Evolutionary conservation across 208 protist genomes (phyloP).

Genomic region (Leishmania lainsoni): DNA sequence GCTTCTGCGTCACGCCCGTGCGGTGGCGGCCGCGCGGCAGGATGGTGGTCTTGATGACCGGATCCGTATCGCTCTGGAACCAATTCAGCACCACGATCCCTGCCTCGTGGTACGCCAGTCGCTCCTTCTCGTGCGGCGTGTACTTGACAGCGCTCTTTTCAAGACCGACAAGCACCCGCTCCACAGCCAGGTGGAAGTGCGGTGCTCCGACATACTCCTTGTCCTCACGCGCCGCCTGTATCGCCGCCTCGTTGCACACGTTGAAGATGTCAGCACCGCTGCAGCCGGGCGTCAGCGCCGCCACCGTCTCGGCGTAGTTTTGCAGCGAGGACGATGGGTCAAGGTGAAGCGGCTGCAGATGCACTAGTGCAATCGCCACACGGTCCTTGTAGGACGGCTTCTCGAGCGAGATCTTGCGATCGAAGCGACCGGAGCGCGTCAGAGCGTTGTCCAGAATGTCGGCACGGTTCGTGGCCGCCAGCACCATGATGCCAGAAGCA

Average conservation of each 20-base stretch:
- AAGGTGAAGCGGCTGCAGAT: conserved; percentile 88
- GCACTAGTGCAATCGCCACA: conserved; percentile 93
- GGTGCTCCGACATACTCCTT: conserved; percentile 63
- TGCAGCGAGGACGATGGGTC: conserved; percentile 40
- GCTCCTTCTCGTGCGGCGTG: conserved; percentile 72
- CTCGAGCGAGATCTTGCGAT: conserved; percentile 92
- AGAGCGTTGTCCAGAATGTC: conserved; percentile 98
- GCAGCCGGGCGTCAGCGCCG: conserved; percentile 94
- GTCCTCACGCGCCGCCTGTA: conserved; percentile 91
- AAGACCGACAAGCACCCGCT: conserved; percentile 96
- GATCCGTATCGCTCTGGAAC: conserved; percentile 90
- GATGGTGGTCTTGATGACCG: conserved; percentile 93
- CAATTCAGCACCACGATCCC: conserved; percentile 91
- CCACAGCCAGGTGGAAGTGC: conserved; percentile 95
- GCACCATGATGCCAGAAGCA: conserved; percentile 95
- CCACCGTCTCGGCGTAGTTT: conserved; percentile 66
- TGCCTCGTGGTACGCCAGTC: conserved; percentile 94
- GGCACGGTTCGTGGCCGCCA: conserved; percentile 97
- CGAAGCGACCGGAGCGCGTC: conserved; percentile 93
- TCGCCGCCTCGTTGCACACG: conserved; percentile 97
- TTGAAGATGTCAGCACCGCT: conserved; percentile 98
- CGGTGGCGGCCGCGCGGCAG: conserved; percentile 76
- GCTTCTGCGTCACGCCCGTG: conserved; percentile 76
- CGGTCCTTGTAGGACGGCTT: conserved; percentile 95
- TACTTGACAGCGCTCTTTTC: conserved; percentile 92